Evolutionary conservation across 225 moss, liverwort and hornwort species (phyloP), one percentile per base, ranked within the genome.

Genomic region (Ulota crispa): DNA sequence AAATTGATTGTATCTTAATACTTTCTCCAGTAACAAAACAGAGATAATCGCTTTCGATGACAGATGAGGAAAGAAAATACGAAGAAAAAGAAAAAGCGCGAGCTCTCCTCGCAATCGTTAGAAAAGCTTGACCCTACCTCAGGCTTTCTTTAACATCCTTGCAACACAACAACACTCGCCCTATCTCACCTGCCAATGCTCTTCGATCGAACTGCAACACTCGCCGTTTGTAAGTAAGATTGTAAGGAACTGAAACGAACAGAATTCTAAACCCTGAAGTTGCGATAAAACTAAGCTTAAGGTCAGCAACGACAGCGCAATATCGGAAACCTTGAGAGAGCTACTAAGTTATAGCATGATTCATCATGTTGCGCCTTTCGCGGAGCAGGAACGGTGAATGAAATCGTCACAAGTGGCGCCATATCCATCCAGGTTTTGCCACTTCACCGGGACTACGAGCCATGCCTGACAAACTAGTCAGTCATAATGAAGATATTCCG

Each of bases 331-430:
- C 23, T 8, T 1, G 20, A 21, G 54, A 75, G 1, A 75, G 64
- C 45, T 70, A 19, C n/a, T n/a, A n/a, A n/a, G n/a, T n/a, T n/a
- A n/a, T n/a, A n/a, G 60, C 60, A 27, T 14, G 59, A 30, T 37
- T 42, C 9, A 43, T 13, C 50, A 24, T 31, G 27, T 14, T 10
- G 67, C 53, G 39, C 10, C 28, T 37, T 63, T 30, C 36, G 7
- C 62, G 53, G 36, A 50, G 27, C 2, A 64, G 15, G 13, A 19
- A 36, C 39, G 36, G 1, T 37, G 14, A 72, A 23, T 5, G 77
- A 23, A 18, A 80, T 19, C 32, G 28, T 28, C 13, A 13, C 86
- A 80, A 23, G 77, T 87, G 86, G 83, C 86, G 21, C 14, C 23
- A 50, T 26, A 19, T 47, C 75, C 57, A 9, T 53, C 66, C n/a